Percentiles rank a stretch among this genome's conserved stretches.
phyloP scores from a whole-genome alignment of 2,329 filamentous ascomycete genomes.

The Ascochyta pisi region DNA sequence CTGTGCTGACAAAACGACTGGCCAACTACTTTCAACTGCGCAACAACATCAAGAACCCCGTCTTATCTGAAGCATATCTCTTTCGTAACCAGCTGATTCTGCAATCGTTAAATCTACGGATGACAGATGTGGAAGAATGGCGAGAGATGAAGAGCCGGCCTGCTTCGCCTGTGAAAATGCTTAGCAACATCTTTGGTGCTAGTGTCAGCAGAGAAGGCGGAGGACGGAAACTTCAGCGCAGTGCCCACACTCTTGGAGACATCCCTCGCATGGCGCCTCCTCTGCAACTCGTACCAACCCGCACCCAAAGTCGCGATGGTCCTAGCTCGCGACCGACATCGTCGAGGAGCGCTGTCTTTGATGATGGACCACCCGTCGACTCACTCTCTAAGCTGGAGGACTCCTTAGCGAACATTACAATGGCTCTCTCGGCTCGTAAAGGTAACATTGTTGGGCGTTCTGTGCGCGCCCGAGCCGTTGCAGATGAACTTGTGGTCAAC shows the following conservation, averaged over 20 bases:
- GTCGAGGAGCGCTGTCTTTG: constrained; percentile 43
- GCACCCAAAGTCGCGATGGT: constrained; percentile 47
- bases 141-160: constrained; percentile 68
- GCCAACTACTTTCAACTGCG: constrained; percentile 75
- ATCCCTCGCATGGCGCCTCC: constrained; percentile 47
- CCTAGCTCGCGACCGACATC: constrained; percentile 43
- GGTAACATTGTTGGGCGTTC: constrained; percentile 83
- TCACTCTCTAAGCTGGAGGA: constrained; percentile 76
- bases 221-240: constrained; percentile 44
- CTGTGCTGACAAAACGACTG: constrained; percentile 76
- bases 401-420: constrained; percentile 81
- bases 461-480: constrained; percentile 71
- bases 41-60: constrained; percentile 70
- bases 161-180: constrained; percentile 87
- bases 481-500: constrained; percentile 82
- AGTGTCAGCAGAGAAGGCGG: constrained; percentile 56
- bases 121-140: constrained; percentile 64
- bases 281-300: constrained; percentile 42
- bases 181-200: constrained; percentile 80
- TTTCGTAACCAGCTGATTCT: constrained; percentile 81
- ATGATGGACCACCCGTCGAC: constrained; percentile 33
- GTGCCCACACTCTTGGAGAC: constrained; percentile 43
- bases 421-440: constrained; percentile 82
- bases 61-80: constrained; percentile 72
- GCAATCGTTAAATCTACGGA: constrained; percentile 69